Percentiles rank a stretch among this genome's conserved stretches.
Evolutionary conservation across 2,329 filamentous ascomycete species (phyloP).

Genomic region (Paecilomyces sp.): DNA sequence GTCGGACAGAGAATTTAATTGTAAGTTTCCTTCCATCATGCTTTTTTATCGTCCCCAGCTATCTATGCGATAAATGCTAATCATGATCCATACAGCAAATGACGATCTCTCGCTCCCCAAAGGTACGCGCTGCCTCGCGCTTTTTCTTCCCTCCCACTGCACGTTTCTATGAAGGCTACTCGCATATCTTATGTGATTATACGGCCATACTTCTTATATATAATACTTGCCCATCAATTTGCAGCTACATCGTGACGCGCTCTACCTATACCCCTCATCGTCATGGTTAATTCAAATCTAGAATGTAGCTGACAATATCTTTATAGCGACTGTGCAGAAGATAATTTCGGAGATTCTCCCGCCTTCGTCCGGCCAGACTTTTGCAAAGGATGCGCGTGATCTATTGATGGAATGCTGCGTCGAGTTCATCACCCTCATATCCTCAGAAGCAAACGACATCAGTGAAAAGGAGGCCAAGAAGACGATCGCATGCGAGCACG

Average conservation of each 20-base stretch:
- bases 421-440: conserved; percentile 97
- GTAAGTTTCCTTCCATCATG: conserved; percentile 23
- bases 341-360: conserved; percentile 94
- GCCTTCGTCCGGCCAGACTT: conserved; percentile 67
- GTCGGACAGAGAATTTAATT: conserved; percentile 50
- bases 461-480: conserved; percentile 99
- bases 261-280: neutral
- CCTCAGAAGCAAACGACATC: conserved; percentile 98
- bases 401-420: conserved; percentile 97
- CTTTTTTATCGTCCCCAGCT: conserved; percentile 2
- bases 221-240: neutral
- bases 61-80: conserved; percentile 1
- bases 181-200: neutral
- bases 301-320: neutral
- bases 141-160: neutral
- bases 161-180: neutral
- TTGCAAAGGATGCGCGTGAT: conserved; percentile 92
- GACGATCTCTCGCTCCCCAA: conserved; percentile 56
- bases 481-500: conserved; percentile 96
- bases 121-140: conserved; percentile 30
- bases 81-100: conserved; percentile 33
- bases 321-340: conserved; percentile 60
- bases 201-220: neutral
- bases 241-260: neutral
- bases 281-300: neutral